Percentiles rank a stretch among this genome's conserved stretches.
Evolutionary conservation across 2,329 filamentous ascomycete genomes (phyloP).

Genomic region (Fusarium sp.): DNA sequence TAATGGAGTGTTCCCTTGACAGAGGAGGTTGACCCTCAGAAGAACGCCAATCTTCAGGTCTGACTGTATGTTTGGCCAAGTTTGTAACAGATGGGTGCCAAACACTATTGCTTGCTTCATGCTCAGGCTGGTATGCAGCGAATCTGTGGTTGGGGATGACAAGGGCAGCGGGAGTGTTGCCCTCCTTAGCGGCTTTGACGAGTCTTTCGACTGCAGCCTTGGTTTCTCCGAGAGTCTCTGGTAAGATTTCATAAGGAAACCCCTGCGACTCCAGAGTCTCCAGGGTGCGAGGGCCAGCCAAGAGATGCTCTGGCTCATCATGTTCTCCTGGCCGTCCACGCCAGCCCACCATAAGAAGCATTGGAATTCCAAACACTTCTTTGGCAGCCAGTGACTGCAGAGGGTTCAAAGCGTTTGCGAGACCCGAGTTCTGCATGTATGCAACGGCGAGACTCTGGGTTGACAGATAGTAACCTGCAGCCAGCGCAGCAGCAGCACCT

Average conservation of each 20-base stretch:
- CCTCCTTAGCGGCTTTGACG: not conserved
- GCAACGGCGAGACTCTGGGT: not conserved
- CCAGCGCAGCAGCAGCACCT: not conserved
- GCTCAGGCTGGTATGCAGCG: not conserved
- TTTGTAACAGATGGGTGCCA: not conserved
- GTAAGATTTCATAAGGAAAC: not conserved
- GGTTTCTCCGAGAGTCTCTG: not conserved
- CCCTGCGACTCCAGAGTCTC: not conserved
- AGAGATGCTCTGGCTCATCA: not conserved
- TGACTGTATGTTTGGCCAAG: not conserved
- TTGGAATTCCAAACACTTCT: slow-evolving; percentile 17
- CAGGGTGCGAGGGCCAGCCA: not conserved
- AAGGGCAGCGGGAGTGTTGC: not conserved
- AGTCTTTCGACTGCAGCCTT: not conserved
- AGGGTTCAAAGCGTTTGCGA: slow-evolving; percentile 7
- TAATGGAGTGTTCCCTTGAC: not conserved
- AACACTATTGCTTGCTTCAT: not conserved
- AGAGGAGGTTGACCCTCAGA: not conserved
- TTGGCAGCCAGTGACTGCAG: slow-evolving; percentile 9
- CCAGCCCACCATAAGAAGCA: slow-evolving; percentile 12
- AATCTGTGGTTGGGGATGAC: not conserved
- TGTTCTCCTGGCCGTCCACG: slow-evolving; percentile 2
- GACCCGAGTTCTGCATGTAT: not conserved
- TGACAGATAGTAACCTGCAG: not conserved
- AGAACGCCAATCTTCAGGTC: not conserved